A percentile compares a stretch with the other conserved stretches of the same genome.
Conservation (phyloP, 768 basidiomycete genomes). For the Hydnum rufescens region DNA sequence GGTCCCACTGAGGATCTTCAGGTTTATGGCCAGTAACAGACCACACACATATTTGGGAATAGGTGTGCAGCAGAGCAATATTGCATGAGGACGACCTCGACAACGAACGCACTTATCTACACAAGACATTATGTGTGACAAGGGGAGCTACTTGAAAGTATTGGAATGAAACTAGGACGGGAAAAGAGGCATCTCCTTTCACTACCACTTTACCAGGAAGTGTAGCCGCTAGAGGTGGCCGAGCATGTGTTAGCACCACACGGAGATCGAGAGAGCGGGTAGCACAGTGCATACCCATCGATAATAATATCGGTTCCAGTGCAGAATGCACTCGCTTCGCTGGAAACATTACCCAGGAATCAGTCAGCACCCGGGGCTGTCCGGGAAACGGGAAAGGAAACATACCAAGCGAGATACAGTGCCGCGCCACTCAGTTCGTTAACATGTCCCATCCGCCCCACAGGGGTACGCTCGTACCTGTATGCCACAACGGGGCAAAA, state of each 20-base stretch:
- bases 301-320: constrained; percentile 9
- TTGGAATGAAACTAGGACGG: no score
- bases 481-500: constrained; percentile 1
- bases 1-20: no score
- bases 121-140: no score
- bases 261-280: no score
- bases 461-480: constrained; percentile 7
- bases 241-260: no score
- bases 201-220: neutral
- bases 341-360: neutral
- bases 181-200: no score
- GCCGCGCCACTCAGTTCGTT: constrained; percentile 7
- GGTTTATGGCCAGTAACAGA: no score
- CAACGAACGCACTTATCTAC: no score
- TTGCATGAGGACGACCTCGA: no score
- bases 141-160: no score
- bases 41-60: no score
- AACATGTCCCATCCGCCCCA: constrained; percentile 8
- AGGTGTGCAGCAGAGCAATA: no score
- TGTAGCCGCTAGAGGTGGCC: neutral
- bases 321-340: constrained; percentile 9
- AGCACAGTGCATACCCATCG: constrained; percentile 8
- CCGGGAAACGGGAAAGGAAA: neutral
- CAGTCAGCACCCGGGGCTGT: neutral
- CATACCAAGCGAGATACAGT: constrained; percentile 9